Evolutionary conservation across 495 filamentous ascomycete genomes (phyloP).

Genomic region (Copromyces sp.): DNA sequence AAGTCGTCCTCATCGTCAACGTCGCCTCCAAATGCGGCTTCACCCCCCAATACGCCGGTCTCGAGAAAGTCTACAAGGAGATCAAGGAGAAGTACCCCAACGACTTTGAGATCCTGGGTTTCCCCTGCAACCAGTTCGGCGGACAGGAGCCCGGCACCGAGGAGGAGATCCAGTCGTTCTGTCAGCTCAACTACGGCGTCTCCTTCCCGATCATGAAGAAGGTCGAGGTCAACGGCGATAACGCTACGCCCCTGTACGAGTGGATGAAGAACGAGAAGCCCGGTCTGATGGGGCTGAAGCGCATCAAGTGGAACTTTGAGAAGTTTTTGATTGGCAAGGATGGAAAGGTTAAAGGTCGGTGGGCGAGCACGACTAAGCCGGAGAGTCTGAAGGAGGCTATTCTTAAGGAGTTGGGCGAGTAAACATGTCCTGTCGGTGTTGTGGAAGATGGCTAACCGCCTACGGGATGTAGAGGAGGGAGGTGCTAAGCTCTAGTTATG

Average conservation of each 20-base stretch:
- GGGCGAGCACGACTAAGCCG: conserved; percentile 80
- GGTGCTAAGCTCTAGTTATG: background rate
- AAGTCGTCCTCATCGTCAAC: conserved; percentile 94
- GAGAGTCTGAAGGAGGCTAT: conserved; percentile 65
- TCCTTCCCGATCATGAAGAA: conserved; percentile 87
- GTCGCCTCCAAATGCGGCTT: conserved; percentile 99
- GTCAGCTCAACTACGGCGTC: conserved; percentile 91
- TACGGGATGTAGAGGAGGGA: background rate
- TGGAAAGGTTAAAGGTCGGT: conserved; percentile 70
- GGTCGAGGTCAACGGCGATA: conserved; percentile 81
- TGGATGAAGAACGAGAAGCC: conserved; percentile 84
- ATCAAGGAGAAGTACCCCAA: conserved; percentile 57
- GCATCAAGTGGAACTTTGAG: conserved; percentile 96
- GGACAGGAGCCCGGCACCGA: conserved; percentile 78
- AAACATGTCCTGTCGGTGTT: background rate
- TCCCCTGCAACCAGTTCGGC: conserved; percentile 98
- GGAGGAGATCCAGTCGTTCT: conserved; percentile 88
- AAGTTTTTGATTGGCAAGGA: conserved; percentile 88
- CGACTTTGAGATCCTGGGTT: conserved; percentile 79
- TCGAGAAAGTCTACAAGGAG: conserved; percentile 83
- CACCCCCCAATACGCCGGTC: conserved; percentile 88
- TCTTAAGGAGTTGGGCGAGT: conserved; percentile 53
- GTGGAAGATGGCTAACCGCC: background rate
- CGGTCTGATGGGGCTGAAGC: conserved; percentile 74
- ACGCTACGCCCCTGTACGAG: conserved; percentile 69